Conservation (phyloP, 73 alveolate species). For the Tetrahymena borealis region DNA sequence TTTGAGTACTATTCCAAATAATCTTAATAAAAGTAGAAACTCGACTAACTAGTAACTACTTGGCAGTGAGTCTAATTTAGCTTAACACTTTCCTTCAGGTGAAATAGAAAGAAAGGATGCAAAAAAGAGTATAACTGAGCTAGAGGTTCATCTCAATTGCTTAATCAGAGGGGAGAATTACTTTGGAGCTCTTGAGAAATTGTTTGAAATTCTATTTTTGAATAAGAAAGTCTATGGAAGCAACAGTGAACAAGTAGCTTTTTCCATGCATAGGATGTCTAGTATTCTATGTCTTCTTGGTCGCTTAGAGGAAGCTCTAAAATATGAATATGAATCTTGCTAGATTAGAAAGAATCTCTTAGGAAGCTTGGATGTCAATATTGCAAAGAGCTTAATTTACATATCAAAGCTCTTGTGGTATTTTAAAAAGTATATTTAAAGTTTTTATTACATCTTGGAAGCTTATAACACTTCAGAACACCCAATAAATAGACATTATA, state of each 20-base stretch:
- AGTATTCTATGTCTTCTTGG: not conserved
- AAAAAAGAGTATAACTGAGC: not conserved
- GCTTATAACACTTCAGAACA: not conserved
- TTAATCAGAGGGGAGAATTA: not conserved
- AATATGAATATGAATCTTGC: not conserved
- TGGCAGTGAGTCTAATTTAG: no score
- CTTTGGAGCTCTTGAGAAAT: not conserved
- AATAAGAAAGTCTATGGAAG: not conserved
- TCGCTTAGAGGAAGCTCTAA: not conserved
- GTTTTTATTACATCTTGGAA: not conserved
- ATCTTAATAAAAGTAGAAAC: no score
- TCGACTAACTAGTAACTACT: no score
- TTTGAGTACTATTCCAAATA: no score
- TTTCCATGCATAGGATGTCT: not conserved
- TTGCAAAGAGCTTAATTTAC: not conserved
- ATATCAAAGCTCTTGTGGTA: not conserved
- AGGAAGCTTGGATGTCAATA: not conserved
- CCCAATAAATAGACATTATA: not conserved
- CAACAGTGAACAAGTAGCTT: not conserved
- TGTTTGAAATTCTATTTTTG: not conserved
- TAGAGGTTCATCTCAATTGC: not conserved
- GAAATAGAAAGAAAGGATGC: not conserved
- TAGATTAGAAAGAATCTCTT: not conserved
- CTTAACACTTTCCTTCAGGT: no score
- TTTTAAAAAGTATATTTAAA: not conserved